Conservation (phyloP, 2,329 filamentous ascomycete genomes). For the Pezicula radicicola region DNA sequence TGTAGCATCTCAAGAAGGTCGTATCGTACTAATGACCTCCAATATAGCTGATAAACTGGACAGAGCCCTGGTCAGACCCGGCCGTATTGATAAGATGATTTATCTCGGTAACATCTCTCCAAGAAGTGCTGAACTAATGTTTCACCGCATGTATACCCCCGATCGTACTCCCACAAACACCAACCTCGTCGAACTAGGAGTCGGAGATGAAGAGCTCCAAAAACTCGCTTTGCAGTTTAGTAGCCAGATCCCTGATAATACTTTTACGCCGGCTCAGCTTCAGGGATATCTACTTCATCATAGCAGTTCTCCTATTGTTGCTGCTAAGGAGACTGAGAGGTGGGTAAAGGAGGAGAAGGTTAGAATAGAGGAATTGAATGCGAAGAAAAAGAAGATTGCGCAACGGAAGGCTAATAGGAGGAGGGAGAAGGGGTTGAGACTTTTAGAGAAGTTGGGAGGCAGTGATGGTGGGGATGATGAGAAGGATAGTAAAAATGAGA, state of each 20-base stretch:
- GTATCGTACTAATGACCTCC: conserved; percentile 93
- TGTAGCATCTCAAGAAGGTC: conserved; percentile 72
- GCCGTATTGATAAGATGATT: conserved; percentile 93
- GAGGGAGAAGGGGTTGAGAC: no score
- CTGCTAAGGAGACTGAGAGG: conserved; percentile 85
- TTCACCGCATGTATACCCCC: conserved; percentile 41
- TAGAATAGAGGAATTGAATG: conserved; percentile 41
- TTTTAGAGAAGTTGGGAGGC: no score
- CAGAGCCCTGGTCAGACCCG: conserved; percentile 84
- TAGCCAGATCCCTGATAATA: conserved; percentile 44
- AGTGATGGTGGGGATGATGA: no score
- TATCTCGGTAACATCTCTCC: conserved; percentile 73
- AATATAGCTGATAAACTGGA: conserved; percentile 95
- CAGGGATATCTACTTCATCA: conserved; percentile 43
- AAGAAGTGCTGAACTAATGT: conserved; percentile 43
- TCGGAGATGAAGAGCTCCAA: conserved; percentile 26
- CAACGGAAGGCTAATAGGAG: no score
- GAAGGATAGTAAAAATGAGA: no score
- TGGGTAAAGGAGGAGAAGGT: conserved; percentile 86
- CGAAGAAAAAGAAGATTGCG: conserved; percentile 2
- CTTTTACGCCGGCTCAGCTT: conserved; percentile 46
- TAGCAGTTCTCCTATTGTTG: conserved; percentile 59
- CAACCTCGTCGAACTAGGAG: conserved; percentile 4
- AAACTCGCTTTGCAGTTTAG: conserved; percentile 53
- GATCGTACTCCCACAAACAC: conserved; percentile 15